Percentiles rank a stretch among this genome's conserved stretches.
These are phyloP conservation scores for Serendipita indica DNA, from an alignment of 768 basidiomycete species.

Conservation along the genomic window DNA sequence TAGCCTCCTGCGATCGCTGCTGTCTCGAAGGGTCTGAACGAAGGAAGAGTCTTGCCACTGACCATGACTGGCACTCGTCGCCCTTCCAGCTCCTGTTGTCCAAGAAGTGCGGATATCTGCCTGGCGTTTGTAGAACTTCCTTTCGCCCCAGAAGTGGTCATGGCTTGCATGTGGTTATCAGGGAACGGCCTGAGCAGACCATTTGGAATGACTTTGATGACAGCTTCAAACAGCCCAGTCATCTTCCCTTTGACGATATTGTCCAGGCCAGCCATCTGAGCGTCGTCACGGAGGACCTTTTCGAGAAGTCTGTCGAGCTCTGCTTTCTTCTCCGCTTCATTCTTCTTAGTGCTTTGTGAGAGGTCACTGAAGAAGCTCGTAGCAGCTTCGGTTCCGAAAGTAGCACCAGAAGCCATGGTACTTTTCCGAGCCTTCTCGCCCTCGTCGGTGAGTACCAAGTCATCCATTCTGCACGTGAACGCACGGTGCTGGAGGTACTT, in stretches of 20 bases:
- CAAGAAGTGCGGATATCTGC: slow-evolving; percentile 94
- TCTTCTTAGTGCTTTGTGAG: slow-evolving; percentile 11
- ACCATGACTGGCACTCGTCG: slow-evolving; percentile 99
- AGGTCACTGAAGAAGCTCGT: slow-evolving; percentile 83
- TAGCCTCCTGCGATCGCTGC: slow-evolving; percentile 96
- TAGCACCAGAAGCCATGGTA: slow-evolving; percentile 49
- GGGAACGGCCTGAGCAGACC: slow-evolving; percentile 89
- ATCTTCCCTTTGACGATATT: slow-evolving; percentile 78
- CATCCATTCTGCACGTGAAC: slow-evolving; percentile 98
- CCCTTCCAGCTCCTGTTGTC: slow-evolving; percentile 96
- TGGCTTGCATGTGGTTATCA: slow-evolving; percentile 97
- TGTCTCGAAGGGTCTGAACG: slow-evolving; percentile 96
- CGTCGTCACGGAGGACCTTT: slow-evolving; percentile 87
- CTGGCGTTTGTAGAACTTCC: slow-evolving; percentile 94
- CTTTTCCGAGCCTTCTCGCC: slow-evolving; percentile 58
- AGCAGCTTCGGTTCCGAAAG: slow-evolving; percentile 73
- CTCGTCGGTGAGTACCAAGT: slow-evolving; percentile 72
- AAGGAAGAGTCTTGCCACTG: slow-evolving; percentile 93
- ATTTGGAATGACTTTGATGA: slow-evolving; percentile 74
- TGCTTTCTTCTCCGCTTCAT: slow-evolving; percentile 32
- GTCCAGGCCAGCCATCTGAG: slow-evolving; percentile 94
- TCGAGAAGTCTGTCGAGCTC: slow-evolving; percentile 59
- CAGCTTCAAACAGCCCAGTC: slow-evolving; percentile 74
- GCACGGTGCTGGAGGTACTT: slow-evolving; percentile 94
- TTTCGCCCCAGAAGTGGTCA: slow-evolving; percentile 97